phyloP scores from a whole-genome alignment of 257 asterid genomes.

The Verbena officinalis region DNA sequence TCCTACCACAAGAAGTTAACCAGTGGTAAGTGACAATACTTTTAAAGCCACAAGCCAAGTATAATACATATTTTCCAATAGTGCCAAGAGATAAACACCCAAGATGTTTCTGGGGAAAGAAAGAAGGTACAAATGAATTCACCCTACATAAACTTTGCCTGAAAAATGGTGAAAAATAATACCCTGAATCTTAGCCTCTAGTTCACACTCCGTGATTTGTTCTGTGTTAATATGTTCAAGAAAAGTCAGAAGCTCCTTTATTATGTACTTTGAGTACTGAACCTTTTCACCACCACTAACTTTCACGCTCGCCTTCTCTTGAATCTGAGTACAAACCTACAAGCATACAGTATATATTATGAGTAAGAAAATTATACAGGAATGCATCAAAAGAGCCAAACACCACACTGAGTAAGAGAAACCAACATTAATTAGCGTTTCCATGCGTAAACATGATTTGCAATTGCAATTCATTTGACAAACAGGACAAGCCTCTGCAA shows the following conservation, averaged over 20 bases:
- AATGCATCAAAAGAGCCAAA: constrained; percentile 5
- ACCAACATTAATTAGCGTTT: constrained; percentile 41
- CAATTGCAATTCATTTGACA: constrained; percentile 73
- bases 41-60: not conserved
- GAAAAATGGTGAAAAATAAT: not conserved
- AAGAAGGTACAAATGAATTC: too few species aligned
- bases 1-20: not conserved
- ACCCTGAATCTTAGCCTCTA: constrained; percentile 60
- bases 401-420: constrained; percentile 15
- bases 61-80: not conserved
- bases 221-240: constrained; percentile 50
- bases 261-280: constrained; percentile 46
- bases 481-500: constrained; percentile 72
- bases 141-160: not conserved
- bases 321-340: constrained; percentile 23
- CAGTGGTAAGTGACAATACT: not conserved
- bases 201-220: constrained; percentile 52
- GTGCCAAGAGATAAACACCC: constrained; percentile 1
- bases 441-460: constrained; percentile 71
- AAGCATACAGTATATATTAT: constrained; percentile 12
- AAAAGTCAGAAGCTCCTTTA: constrained; percentile 51
- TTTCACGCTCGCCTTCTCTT: constrained; percentile 21
- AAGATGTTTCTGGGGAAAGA: not conserved
- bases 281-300: constrained; percentile 32
- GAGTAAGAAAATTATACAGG: constrained; percentile 27